Conservation (phyloP, 2,329 filamentous ascomycete genomes). For the Sclerotinia borealis region DNA sequence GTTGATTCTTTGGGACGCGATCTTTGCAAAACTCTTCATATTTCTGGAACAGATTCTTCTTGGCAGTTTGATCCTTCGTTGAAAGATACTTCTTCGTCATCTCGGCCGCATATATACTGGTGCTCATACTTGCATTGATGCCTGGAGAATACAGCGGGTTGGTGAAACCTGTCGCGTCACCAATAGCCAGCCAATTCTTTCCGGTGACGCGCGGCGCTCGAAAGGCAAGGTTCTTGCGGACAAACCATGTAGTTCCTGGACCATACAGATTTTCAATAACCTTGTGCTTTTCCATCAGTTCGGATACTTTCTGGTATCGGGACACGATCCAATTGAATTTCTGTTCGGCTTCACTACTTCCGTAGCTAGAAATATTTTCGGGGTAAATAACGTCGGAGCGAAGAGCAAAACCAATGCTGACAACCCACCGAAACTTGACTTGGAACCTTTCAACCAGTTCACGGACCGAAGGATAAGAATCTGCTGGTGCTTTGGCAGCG, state of each 20-base stretch:
- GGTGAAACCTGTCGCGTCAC: slow-evolving; percentile 30
- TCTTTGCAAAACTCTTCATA: slow-evolving; percentile 21
- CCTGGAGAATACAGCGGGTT: slow-evolving; percentile 30
- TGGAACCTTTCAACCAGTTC: slow-evolving; percentile 24
- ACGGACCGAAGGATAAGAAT: slow-evolving; percentile 20
- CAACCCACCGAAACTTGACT: slow-evolving; percentile 24
- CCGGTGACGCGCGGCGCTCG: slow-evolving; percentile 25
- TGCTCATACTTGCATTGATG: slow-evolving; percentile 26
- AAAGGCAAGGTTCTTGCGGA: slow-evolving; percentile 22
- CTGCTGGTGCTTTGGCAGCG: slow-evolving; percentile 16
- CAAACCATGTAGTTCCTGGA: slow-evolving; percentile 23
- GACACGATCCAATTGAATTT: slow-evolving; percentile 28
- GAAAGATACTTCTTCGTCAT: slow-evolving; percentile 15
- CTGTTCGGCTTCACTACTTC: slow-evolving; percentile 24
- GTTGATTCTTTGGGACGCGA: slow-evolving; percentile 19
- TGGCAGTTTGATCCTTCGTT: background rate
- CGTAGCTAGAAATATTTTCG: slow-evolving; percentile 21
- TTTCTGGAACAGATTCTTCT: background rate
- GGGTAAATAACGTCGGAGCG: slow-evolving; percentile 22
- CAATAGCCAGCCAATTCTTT: slow-evolving; percentile 27
- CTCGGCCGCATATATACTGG: slow-evolving; percentile 14
- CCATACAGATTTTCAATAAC: slow-evolving; percentile 24
- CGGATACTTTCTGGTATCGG: slow-evolving; percentile 23
- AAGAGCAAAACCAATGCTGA: slow-evolving; percentile 27
- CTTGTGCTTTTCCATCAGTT: slow-evolving; percentile 23